phyloP scores from a whole-genome alignment of 1,284 basidiomycete genomes.

The Rhizoctonia solani region DNA sequence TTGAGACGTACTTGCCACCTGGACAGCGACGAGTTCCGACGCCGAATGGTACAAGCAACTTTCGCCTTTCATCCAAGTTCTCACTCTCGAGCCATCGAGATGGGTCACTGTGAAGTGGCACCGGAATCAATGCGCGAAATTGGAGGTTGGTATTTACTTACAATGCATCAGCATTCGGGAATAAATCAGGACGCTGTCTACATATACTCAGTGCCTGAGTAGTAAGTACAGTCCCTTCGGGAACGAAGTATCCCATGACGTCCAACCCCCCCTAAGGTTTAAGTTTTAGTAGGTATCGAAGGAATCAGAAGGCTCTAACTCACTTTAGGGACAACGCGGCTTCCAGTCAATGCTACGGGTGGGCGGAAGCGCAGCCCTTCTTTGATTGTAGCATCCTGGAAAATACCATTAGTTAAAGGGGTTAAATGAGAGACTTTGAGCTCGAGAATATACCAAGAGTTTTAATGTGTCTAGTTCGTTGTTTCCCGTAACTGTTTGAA shows the following conservation, averaged over 20 bases:
- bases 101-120: neutral
- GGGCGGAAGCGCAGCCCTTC: neutral
- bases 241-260: neutral
- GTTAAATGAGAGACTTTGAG: neutral
- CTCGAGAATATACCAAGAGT: neutral
- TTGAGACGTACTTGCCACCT: neutral
- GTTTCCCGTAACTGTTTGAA: slow-evolving; percentile 2
- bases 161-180: neutral
- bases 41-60: neutral
- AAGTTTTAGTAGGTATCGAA: neutral
- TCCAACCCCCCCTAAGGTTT: slow-evolving; percentile 2
- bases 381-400: neutral
- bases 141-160: neutral
- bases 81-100: slow-evolving; percentile 1
- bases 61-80: neutral
- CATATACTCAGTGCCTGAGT: slow-evolving; percentile 4
- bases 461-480: neutral
- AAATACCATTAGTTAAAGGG: neutral
- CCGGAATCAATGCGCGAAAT: neutral
- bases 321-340: neutral
- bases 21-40: neutral
- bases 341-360: neutral
- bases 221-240: neutral
- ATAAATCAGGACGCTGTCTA: neutral
- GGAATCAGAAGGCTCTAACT: neutral